Conservation (phyloP, 1,284 basidiomycete genomes). For the Sanghuangporus baumii region DNA sequence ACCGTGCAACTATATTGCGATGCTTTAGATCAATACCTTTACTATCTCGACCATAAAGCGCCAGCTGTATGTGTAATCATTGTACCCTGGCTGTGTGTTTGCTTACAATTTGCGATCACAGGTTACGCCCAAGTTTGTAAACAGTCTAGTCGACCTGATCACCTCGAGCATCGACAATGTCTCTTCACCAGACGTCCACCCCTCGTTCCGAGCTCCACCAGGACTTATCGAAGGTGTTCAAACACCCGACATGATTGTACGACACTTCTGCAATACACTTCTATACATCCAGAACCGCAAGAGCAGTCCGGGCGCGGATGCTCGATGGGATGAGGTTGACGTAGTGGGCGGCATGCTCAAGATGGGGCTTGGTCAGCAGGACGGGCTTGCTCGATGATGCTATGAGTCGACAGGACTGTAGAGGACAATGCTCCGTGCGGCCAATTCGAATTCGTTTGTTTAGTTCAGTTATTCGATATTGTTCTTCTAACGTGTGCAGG, state of each 20-base stretch:
- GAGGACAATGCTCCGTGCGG: background rate
- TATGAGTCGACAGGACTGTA: background rate
- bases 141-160: constrained; percentile 89
- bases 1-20: constrained; percentile 92
- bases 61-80: constrained; percentile 60
- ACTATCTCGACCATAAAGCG: constrained; percentile 89
- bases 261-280: constrained; percentile 91
- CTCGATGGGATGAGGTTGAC: constrained; percentile 81
- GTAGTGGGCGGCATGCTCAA: constrained; percentile 81
- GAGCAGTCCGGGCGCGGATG: constrained; percentile 42
- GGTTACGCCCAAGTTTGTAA: constrained; percentile 91
- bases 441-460: background rate
- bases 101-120: constrained; percentile 26
- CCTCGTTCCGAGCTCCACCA: constrained; percentile 70
- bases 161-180: constrained; percentile 87
- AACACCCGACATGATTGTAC: constrained; percentile 84
- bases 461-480: constrained; percentile 5
- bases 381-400: constrained; percentile 23
- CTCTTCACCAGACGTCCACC: constrained; percentile 78
- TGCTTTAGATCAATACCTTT: constrained; percentile 89
- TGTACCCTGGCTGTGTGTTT: background rate
- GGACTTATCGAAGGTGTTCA: constrained; percentile 88
- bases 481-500: constrained; percentile 1
- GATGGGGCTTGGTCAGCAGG: constrained; percentile 61
- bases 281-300: constrained; percentile 78